phyloP scores from a whole-genome alignment of 345 rosid genomes.

The Eucalyptus cloeziana region DNA sequence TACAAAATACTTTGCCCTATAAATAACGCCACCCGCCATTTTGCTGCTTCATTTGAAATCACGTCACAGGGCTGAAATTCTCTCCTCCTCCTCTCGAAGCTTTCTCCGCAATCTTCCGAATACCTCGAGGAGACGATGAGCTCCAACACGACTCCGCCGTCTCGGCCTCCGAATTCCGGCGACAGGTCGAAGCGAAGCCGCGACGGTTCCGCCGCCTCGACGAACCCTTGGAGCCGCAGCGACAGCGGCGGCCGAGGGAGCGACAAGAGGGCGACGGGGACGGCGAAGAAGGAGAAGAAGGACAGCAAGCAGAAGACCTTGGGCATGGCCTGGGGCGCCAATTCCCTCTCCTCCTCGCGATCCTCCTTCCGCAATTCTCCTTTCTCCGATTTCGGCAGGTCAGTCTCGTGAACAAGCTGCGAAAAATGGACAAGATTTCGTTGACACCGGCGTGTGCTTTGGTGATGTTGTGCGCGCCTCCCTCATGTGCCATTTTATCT shows the following conservation, averaged over 20 bases:
- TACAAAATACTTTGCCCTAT: neutral
- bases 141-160: constrained; percentile 11
- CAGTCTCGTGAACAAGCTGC: neutral
- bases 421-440: neutral
- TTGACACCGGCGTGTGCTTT: neutral
- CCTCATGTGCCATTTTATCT: neutral
- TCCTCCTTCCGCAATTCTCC: constrained; percentile 61
- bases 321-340: constrained; percentile 86
- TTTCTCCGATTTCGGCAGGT: constrained; percentile 84
- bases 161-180: constrained; percentile 27
- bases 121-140: constrained; percentile 18
- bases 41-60: constrained; percentile 3
- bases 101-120: constrained; percentile 6
- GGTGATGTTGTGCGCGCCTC: neutral
- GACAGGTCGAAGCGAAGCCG: constrained; percentile 51
- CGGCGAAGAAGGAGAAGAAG: constrained; percentile 24
- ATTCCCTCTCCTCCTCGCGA: constrained; percentile 62
- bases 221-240: constrained; percentile 2
- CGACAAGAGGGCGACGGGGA: neutral
- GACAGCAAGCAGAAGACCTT: constrained; percentile 72
- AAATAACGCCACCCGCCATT: neutral
- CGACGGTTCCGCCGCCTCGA: constrained; percentile 26
- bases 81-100: neutral
- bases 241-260: neutral
- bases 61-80: neutral